Base-by-base conservation (phyloP, 2,329 filamentous ascomycete genomes). In the Pseudogymnoascus sp. region DNA sequence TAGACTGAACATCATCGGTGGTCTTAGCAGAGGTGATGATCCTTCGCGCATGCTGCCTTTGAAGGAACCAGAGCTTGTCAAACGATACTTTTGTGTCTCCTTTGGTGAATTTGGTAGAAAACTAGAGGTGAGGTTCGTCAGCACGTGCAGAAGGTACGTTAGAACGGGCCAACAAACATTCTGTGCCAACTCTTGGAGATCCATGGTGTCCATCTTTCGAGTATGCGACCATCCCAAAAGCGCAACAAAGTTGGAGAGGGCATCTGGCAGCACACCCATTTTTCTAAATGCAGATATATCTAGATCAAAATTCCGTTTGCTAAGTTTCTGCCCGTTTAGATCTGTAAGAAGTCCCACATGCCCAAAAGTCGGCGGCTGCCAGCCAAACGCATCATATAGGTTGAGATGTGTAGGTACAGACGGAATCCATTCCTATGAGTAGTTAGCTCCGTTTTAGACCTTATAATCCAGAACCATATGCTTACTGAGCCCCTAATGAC, bases 81-180 rank as follows among this genome's bases (percentile, higher is more conserved):
- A 87, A 83, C 19, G 89, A 86, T 16, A 97, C 90, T 13, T 89
- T 88, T 6, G 93, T 91, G 73, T 97, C 93, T 8, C 93, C 93
- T 69, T 89, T 90, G 2, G 92, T 97, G 76, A 97, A 96, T 71
- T 91, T 92, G 67, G 96, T 81, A 37, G 14, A 19, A 33, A 19
- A 31, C 33, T 61, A 59, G 53, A 16, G 33, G 35, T 10, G 24
- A 14, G 31, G 26, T 4, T 24, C 13, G 26, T 47, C 37, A 67
- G 59, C 31, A 26, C 47, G 63, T 61, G 61, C 38, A 56, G 29
- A 31, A 13, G 31, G 60, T 26, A 10, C 59, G 21, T 35, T 29
- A 59, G 19, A 13, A 19, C 56, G 61, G n/a, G 50, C 11, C 35
- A 50, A 72, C 82, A 62, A 77, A 89, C 89, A 64, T 86, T 85